Evolutionary conservation across 208 protist genomes (phyloP).

Genomic region (Phytomonas sp.): DNA sequence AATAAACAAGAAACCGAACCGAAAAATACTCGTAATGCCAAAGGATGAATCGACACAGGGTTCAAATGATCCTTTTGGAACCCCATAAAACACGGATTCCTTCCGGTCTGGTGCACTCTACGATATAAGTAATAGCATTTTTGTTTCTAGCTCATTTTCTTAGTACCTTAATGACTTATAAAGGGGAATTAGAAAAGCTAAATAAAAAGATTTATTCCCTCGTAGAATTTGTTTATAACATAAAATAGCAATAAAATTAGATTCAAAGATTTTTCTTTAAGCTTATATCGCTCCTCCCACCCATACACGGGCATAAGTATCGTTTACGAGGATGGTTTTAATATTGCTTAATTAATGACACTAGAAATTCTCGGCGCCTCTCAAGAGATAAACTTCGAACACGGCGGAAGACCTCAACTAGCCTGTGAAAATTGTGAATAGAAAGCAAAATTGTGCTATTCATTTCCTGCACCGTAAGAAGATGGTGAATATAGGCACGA

Average conservation of each 20-base stretch:
- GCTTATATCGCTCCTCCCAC: background rate
- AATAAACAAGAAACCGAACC: background rate
- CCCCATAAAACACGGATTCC: background rate
- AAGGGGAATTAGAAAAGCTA: background rate
- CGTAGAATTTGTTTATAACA: background rate
- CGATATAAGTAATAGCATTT: background rate
- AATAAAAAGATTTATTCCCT: background rate
- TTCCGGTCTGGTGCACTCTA: background rate
- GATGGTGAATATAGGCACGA: slow-evolving; percentile 79
- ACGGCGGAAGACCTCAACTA: slow-evolving; percentile 30
- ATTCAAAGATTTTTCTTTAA: background rate
- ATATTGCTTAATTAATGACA: background rate
- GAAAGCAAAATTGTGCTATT: slow-evolving; percentile 71
- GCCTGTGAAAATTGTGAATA: slow-evolving; percentile 67
- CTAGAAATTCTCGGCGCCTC: background rate
- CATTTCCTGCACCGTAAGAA: slow-evolving; percentile 87
- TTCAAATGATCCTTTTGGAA: background rate
- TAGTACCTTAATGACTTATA: background rate
- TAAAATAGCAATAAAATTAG: background rate
- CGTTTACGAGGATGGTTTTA: background rate
- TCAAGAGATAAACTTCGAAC: slow-evolving; percentile 1
- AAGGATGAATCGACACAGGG: background rate
- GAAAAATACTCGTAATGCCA: background rate
- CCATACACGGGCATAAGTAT: background rate
- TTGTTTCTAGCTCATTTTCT: background rate